These are phyloP conservation scores for Talinum fruticosum DNA, from an alignment of 148 eudicot species.

Conservation along the genomic window DNA sequence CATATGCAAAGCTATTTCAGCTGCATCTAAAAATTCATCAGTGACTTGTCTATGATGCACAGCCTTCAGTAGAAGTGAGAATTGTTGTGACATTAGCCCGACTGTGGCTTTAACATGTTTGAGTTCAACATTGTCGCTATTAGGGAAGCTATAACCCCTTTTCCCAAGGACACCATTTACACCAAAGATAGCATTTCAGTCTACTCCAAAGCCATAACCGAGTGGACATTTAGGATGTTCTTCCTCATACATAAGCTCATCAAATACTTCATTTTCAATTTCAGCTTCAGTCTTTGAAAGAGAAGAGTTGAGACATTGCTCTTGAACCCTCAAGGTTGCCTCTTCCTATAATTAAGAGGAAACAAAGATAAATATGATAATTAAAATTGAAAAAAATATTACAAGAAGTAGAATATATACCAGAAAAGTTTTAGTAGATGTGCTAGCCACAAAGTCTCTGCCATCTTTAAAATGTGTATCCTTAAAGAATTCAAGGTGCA, in stretches of 20 bases:
- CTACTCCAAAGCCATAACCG: constrained; percentile 7
- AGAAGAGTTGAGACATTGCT: background rate
- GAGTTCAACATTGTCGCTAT: too few species aligned
- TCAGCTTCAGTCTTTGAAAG: background rate
- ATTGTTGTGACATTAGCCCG: too few species aligned
- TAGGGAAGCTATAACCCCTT: too few species aligned
- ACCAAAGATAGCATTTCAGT: background rate
- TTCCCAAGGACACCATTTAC: background rate
- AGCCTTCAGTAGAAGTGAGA: too few species aligned
- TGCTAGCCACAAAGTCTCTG: background rate
- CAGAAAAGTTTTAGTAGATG: background rate
- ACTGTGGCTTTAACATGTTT: too few species aligned
- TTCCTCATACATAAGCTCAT: background rate
- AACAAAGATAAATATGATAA: too few species aligned
- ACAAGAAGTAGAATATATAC: background rate
- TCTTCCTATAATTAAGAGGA: constrained; percentile 4
- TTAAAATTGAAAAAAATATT: background rate
- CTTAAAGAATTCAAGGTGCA: background rate
- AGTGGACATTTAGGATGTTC: background rate
- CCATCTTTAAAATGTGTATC: background rate
- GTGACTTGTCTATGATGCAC: too few species aligned
- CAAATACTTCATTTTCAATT: constrained; percentile 5
- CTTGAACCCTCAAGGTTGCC: background rate
- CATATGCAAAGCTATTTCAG: too few species aligned
- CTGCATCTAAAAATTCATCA: too few species aligned